These are phyloP conservation scores for Porcisia deanei DNA, from an alignment of 208 protist species.

Conservation along the genomic window DNA sequence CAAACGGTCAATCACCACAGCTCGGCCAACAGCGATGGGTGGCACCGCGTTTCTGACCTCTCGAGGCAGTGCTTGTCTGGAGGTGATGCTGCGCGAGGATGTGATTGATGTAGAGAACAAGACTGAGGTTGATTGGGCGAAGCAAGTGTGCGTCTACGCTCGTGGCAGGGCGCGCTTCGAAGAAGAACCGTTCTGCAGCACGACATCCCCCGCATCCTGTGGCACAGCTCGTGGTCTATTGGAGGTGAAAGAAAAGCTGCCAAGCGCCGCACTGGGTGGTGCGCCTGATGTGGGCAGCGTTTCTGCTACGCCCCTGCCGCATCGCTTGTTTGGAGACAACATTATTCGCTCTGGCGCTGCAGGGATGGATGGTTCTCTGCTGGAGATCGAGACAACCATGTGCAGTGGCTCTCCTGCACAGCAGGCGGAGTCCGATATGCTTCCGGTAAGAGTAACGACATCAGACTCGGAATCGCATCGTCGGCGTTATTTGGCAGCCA, in stretches of 20 bases:
- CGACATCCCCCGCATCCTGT: not conserved
- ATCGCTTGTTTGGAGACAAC: slow-evolving; percentile 14
- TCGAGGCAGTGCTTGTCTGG: not conserved
- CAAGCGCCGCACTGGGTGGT: not conserved
- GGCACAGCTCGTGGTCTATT: not conserved
- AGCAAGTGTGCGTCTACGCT: slow-evolving; percentile 28
- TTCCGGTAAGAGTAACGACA: not conserved
- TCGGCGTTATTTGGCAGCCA: slow-evolving; percentile 28
- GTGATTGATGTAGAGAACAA: slow-evolving; percentile 25
- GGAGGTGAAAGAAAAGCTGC: not conserved
- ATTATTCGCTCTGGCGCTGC: slow-evolving; percentile 1
- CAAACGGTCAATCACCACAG: not conserved
- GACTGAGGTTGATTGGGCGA: slow-evolving; percentile 24
- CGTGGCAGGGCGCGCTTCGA: not conserved
- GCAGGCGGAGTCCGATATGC: not conserved
- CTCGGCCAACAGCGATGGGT: not conserved
- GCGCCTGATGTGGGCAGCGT: not conserved
- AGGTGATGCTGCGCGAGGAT: slow-evolving; percentile 18
- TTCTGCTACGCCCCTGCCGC: not conserved
- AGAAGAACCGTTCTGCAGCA: not conserved
- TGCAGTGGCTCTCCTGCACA: not conserved
- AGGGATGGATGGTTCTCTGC: slow-evolving; percentile 3
- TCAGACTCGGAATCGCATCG: slow-evolving; percentile 16
- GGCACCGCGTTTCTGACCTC: not conserved
- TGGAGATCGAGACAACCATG: slow-evolving; percentile 4